phyloP scores from a whole-genome alignment of 805 yeast species.

The Candida ipomoeae region DNA sequence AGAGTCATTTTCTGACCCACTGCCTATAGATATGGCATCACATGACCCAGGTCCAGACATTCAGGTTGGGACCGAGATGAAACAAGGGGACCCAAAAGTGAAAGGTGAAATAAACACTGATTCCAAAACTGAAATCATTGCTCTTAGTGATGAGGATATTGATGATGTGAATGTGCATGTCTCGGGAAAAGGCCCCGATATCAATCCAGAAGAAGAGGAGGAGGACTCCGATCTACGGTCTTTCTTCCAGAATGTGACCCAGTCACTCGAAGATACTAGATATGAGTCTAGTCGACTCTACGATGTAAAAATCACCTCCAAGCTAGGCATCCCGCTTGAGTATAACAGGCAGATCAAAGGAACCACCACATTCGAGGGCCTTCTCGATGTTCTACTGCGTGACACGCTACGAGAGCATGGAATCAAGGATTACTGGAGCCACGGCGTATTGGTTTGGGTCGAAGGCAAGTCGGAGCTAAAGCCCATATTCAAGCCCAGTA shows the following conservation, averaged over 20 bases:
- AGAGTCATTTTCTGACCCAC: slow-evolving; percentile 5
- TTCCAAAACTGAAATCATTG: background rate
- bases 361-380: slow-evolving; percentile 8
- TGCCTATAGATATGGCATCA: background rate
- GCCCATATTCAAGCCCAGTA: slow-evolving; percentile 37
- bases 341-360: slow-evolving; percentile 23
- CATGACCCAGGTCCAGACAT: background rate
- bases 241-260: slow-evolving; percentile 16
- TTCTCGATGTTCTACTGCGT: slow-evolving; percentile 5
- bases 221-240: slow-evolving; percentile 13
- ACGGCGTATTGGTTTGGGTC: slow-evolving; percentile 33
- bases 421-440: slow-evolving; percentile 8
- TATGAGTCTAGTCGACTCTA: slow-evolving; percentile 30
- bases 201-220: background rate
- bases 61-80: background rate
- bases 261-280: slow-evolving; percentile 15
- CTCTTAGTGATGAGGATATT: no score
- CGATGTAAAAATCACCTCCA: slow-evolving; percentile 26
- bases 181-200: background rate
- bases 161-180: background rate
- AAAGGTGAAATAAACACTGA: background rate
- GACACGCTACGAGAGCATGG: slow-evolving; percentile 7
- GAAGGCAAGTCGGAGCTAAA: slow-evolving; percentile 37
- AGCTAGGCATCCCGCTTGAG: slow-evolving; percentile 20
- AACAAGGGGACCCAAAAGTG: no score